Evolutionary conservation across 2,329 filamentous ascomycete genomes (phyloP), one percentile per base, ranked within the genome.

Genomic region (Epichloe brachyelytri): DNA sequence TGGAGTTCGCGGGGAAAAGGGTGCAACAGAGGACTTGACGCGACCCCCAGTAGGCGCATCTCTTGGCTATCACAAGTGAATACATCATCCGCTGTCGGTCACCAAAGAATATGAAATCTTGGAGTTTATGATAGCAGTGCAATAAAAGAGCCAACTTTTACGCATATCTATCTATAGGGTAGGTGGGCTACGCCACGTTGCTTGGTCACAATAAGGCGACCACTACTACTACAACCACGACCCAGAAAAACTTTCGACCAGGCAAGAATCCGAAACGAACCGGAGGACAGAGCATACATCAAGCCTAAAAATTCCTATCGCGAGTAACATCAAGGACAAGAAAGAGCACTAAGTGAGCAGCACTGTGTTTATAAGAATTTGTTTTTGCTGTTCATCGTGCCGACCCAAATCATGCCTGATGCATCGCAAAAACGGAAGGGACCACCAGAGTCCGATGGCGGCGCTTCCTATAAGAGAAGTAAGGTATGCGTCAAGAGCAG

Each of bases 381-480:
- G 26, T 33, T 11, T 17, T 33, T 5, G 3, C 14, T 11, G 30
- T 14, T 44, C 19, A 30, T 6, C 15, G 30, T 36, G 17, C 17
- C 17, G 33, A 36, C 11, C n/a, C 36, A 11, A 20, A 46, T 37
- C 11, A 70, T 69, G 67, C 54, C 58, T 34, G 65, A 66, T 38
- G 54, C 57, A 11, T 52, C 55, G 11, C 60, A 59, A 47, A 71
- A 71, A 58, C 59, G 69, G 50, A 71, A 70, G 57, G 60, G 63
- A 20, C 58, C 61, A 43, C 56, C 58, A n/a, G 60, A 56, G 12
- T 53, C 55, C 17, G 51, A 57, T 12, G 59, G 58, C 15, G 60
- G 61, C 34, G 54, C 59, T 7, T 50, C 62, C 6, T 51, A 51
- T 22, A 73, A 73, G 56, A 71, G 64, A 59, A 71, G 67, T 61